Evolutionary conservation across 768 basidiomycete species (phyloP), one percentile per base, ranked within the genome.

Genomic region (Hirschioporus abietinus): DNA sequence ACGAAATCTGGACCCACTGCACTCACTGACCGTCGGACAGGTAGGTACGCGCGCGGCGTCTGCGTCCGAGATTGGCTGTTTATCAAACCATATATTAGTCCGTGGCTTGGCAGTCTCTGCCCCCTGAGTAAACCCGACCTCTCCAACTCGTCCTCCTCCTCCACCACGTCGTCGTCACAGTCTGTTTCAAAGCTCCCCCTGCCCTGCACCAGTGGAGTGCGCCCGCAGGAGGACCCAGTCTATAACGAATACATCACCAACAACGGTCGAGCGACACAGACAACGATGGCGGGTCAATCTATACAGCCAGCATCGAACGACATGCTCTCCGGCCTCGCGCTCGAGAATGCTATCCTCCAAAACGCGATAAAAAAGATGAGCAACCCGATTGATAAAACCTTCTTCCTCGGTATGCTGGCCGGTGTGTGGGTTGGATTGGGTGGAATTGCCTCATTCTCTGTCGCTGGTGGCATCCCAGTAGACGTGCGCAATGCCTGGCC

Each of bases 311-410:
- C 30, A 15, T 61, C 52, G 35, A 64, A 60, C 23, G 70, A 69
- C 61, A 68, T 70, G 68, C 66, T 70, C 25, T 65, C 66, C 26
- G 68, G 68, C 34, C 68, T 69, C 60, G 30, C 63, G 23, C 60
- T 71, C 25, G 70, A 71, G 63, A 68, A 70, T 61, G 68, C 69
- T 18, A 63, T 70, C 35, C 58, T 70, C n/a, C 69, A 70, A 59
- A 70, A 70, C 60, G 69, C 69, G 12, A 64, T 64, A 8, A 64
- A 65, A 26, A 68, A 66, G 59, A 61, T 35, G 30, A 58, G 66
- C 27, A 68, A 68, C 27, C 67, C 67, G 7, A 36, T 68, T 20
- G 67, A 68, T 34, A 68, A 68, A 58, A 65, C 64, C 18, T 65
- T 64, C n/a, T 70, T 70, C 60, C 65, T 70, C 30, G 69, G 69